Conservation (phyloP, 176 grass and related monocot genomes). For the Avena sativa region DNA sequence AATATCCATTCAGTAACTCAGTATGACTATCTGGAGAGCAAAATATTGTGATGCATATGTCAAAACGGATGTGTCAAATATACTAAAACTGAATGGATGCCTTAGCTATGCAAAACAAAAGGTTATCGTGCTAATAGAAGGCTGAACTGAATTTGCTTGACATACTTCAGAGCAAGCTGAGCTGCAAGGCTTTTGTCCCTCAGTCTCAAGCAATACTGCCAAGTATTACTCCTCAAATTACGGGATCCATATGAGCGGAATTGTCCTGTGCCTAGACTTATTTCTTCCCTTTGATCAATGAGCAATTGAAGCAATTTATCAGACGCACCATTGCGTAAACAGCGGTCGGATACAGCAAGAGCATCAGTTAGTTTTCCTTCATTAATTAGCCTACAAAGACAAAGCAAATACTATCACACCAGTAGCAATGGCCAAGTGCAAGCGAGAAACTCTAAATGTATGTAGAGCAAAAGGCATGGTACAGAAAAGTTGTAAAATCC, state of each 20-base stretch:
- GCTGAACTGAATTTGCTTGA: constrained; percentile 36
- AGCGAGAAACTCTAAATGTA: constrained; percentile 25
- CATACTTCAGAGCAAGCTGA: constrained; percentile 83
- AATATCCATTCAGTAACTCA: constrained; percentile 38
- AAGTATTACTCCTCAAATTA: constrained; percentile 69
- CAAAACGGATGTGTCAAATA: constrained; percentile 29
- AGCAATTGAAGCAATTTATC: constrained; percentile 89
- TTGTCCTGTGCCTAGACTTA: constrained; percentile 47
- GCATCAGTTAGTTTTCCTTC: constrained; percentile 97
- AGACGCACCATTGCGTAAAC: constrained; percentile 88
- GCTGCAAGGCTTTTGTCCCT: constrained; percentile 91
- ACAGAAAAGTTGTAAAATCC: constrained; percentile 12
- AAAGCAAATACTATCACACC: constrained; percentile 39
- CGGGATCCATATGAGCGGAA: constrained; percentile 43
- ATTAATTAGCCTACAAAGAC: constrained; percentile 82
- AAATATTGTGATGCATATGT: neutral
- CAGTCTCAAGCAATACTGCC: constrained; percentile 92
- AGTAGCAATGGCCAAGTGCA: constrained; percentile 1
- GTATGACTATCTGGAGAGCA: constrained; percentile 27
- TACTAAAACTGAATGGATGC: constrained; percentile 38
- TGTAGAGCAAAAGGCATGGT: constrained; percentile 28
- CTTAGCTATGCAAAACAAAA: constrained; percentile 37
- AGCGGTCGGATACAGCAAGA: constrained; percentile 92
- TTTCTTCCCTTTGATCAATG: constrained; percentile 69
- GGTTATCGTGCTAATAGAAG: constrained; percentile 21